phyloP scores from a whole-genome alignment of 2,329 filamentous ascomycete species.

The Talaromyces albobiverticillius region DNA sequence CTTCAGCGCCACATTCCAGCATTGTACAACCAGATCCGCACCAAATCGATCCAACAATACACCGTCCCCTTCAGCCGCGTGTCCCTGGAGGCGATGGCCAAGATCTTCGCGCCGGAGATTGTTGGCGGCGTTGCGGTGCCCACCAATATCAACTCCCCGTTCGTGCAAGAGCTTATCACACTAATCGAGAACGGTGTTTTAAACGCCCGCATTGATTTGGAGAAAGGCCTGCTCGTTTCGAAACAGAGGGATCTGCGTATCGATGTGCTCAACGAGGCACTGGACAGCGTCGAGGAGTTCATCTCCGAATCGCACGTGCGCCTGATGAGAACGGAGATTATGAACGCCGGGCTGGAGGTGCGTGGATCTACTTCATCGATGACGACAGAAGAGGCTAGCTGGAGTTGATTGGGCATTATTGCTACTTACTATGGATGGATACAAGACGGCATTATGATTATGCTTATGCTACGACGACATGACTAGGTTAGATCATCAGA shows the following conservation, averaged over 20 bases:
- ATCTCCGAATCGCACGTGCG: conserved; percentile 73
- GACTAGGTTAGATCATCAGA: neutral
- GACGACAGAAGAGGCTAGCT: no score
- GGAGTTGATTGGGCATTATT: neutral
- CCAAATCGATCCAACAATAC: conserved; percentile 91
- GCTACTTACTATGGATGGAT: no score
- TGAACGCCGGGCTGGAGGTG: conserved; percentile 72
- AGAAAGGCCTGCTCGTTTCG: conserved; percentile 75
- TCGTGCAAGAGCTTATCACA: conserved; percentile 62
- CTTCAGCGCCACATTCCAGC: conserved; percentile 69
- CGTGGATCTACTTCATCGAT: conserved; percentile 24
- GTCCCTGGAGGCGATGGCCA: conserved; percentile 72
- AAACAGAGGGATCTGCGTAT: conserved; percentile 64
- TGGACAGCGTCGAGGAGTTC: conserved; percentile 68
- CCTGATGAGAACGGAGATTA: conserved; percentile 72
- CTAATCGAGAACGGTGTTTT: conserved; percentile 75
- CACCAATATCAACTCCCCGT: conserved; percentile 55
- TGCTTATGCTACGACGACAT: neutral
- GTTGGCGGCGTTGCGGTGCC: conserved; percentile 48
- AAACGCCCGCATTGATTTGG: conserved; percentile 78
- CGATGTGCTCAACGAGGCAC: conserved; percentile 66
- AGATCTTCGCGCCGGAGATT: conserved; percentile 62
- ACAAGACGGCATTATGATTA: no score
- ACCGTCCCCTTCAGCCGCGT: conserved; percentile 87
- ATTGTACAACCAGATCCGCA: conserved; percentile 73